phyloP scores from a whole-genome alignment of 1,139 yeast genomes.

The Waltiozyma solani region DNA sequence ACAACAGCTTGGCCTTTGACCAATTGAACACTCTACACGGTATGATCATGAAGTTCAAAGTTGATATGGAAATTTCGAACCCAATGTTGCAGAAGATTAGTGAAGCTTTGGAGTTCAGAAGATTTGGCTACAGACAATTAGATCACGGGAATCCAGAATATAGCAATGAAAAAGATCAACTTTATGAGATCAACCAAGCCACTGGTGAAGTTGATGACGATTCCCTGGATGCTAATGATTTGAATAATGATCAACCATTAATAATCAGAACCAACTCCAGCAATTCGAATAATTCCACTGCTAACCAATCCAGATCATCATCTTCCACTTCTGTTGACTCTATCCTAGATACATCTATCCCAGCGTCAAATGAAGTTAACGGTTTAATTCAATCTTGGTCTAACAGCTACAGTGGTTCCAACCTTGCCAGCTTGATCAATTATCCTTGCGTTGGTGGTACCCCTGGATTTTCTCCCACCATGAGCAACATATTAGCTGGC shows the following conservation, averaged over 20 bases:
- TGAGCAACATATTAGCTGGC: background rate
- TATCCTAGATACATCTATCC: background rate
- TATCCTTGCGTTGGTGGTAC: background rate
- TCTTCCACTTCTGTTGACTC: background rate
- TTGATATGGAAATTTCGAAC: conserved; percentile 13
- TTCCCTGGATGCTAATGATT: background rate
- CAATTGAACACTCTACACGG: conserved; percentile 10
- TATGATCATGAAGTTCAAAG: conserved; percentile 12
- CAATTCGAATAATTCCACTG: background rate
- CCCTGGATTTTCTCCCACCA: background rate
- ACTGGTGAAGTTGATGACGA: background rate
- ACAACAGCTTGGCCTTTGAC: conserved; percentile 10
- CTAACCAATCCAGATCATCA: background rate
- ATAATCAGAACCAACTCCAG: background rate
- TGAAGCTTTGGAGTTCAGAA: conserved; percentile 8
- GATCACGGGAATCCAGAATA: background rate
- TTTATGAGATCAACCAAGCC: background rate
- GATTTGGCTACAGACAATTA: conserved; percentile 4
- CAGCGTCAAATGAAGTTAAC: background rate
- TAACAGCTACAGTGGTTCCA: background rate
- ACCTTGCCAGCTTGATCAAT: background rate
- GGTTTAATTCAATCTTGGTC: background rate
- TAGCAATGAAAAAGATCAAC: background rate
- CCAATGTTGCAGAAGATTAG: conserved; percentile 10
- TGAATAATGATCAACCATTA: background rate